These are phyloP conservation scores for Juncus inflexus DNA, from an alignment of 176 grass and related monocot species.

Conservation along the genomic window DNA sequence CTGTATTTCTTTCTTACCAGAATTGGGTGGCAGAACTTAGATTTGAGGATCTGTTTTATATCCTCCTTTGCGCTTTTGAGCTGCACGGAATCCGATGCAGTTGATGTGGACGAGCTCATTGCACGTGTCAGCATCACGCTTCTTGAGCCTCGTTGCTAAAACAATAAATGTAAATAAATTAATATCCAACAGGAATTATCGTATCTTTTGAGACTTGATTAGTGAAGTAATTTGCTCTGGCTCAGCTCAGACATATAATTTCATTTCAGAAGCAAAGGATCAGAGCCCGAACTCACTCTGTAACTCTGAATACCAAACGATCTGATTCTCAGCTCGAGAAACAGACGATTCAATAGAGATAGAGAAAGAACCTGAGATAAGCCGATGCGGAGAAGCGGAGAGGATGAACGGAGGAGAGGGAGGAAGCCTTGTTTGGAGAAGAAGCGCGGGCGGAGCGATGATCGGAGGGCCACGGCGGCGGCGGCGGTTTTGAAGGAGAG, in stretches of 20 bases:
- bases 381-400: not conserved
- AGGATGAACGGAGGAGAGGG: constrained; percentile 9
- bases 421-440: too few relatives aligned
- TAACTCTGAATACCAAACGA: too few relatives aligned
- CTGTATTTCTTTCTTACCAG: constrained; percentile 39
- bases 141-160: not conserved
- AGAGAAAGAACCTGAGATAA: constrained; percentile 27
- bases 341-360: not conserved
- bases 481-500: constrained; percentile 19
- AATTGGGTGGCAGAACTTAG: constrained; percentile 71
- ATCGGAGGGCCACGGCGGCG: constrained; percentile 1
- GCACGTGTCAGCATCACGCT: constrained; percentile 15
- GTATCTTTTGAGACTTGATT: too few relatives aligned
- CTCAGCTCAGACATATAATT: too few relatives aligned
- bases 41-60: constrained; percentile 60
- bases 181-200: too few relatives aligned
- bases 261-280: too few relatives aligned
- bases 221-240: too few relatives aligned
- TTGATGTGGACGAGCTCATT: constrained; percentile 18
- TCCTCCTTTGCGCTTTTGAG: constrained; percentile 57
- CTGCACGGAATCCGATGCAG: constrained; percentile 28
- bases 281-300: too few relatives aligned
- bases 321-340: too few relatives aligned
- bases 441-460: constrained; percentile 1
- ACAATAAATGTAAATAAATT: too few relatives aligned